Conservation (phyloP, 257 asterid species). For the Solanum infundibuliforme region DNA sequence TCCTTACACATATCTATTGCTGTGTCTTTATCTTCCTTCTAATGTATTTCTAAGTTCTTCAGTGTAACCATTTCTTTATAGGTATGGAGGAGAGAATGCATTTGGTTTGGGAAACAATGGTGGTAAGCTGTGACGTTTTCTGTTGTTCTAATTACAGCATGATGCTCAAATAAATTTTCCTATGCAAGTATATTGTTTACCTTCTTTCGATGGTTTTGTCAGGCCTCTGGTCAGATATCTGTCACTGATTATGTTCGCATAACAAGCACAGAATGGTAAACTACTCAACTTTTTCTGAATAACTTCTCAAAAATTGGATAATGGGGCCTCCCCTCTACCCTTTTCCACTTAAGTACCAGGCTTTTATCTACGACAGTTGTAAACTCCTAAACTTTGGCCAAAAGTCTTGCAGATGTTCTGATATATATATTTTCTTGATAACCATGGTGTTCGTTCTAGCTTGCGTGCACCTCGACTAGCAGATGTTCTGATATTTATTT, state of each 20-base stretch:
- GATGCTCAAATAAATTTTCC: neutral
- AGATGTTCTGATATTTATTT: neutral
- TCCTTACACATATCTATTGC: neutral
- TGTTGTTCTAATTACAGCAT: neutral
- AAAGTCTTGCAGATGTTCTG: neutral
- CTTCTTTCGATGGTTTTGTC: conserved; percentile 2
- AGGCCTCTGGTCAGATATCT: conserved; percentile 82
- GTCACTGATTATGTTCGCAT: conserved; percentile 69
- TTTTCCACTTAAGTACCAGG: neutral
- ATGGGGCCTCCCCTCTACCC: neutral
- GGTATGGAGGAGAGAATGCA: conserved; percentile 99
- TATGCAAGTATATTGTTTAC: neutral
- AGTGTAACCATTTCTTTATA: conserved; percentile 5
- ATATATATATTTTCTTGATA: neutral
- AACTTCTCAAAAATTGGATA: neutral
- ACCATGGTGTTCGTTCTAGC: neutral
- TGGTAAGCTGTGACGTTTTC: conserved; percentile 39
- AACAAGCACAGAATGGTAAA: conserved; percentile 86
- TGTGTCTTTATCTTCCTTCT: neutral
- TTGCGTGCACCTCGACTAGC: neutral
- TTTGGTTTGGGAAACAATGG: conserved; percentile 93
- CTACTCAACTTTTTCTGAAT: neutral
- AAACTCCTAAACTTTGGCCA: neutral
- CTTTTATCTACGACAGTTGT: neutral
- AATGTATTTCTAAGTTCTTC: neutral